These are phyloP conservation scores for Triticum monococcum DNA, from an alignment of 176 grass and related monocot species.

Conservation along the genomic window DNA sequence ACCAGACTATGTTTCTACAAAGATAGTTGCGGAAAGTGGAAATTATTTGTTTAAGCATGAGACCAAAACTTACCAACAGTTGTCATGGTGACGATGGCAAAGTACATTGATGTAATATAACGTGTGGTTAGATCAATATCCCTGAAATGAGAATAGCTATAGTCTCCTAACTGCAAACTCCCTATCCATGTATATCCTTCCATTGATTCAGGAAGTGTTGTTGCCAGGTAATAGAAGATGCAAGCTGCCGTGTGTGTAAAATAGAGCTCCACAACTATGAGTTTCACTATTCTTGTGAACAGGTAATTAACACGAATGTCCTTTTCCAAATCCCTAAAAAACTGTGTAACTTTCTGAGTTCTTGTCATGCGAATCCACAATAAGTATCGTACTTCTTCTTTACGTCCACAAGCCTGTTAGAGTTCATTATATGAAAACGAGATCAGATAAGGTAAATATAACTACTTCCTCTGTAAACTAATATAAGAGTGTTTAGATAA, in stretches of 20 bases:
- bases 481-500: too few relatives aligned
- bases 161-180: constrained; percentile 76
- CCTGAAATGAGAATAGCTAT: constrained; percentile 77
- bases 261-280: constrained; percentile 92
- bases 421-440: background rate
- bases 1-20: background rate
- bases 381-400: constrained; percentile 91
- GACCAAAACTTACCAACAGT: constrained; percentile 74
- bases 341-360: constrained; percentile 51
- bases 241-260: constrained; percentile 96
- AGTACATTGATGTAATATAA: constrained; percentile 91
- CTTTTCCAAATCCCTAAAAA: constrained; percentile 78
- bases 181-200: constrained; percentile 96
- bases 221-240: constrained; percentile 96
- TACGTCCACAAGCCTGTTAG: constrained; percentile 58
- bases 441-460: background rate
- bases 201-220: constrained; percentile 81
- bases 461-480: background rate
- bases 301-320: constrained; percentile 97
- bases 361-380: constrained; percentile 87
- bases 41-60: background rate
- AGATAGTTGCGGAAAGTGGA: background rate
- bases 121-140: constrained; percentile 79
- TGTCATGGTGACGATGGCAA: constrained; percentile 98
- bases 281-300: constrained; percentile 97